Conservation (phyloP, 1,284 basidiomycete genomes). For the Rhodotorula sp. region DNA sequence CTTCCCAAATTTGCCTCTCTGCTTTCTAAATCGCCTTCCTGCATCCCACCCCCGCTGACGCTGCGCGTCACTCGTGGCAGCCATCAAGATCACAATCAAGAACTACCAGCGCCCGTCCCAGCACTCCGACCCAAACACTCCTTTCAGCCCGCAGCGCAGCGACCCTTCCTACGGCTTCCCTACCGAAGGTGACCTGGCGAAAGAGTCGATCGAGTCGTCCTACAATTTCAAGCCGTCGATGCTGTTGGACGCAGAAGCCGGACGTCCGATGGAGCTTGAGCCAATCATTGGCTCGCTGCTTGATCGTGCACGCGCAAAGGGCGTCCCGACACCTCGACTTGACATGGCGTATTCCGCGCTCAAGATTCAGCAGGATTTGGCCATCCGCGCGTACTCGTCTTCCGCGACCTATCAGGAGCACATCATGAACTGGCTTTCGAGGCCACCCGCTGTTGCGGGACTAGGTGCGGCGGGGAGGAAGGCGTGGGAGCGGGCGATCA, state of each 20-base stretch:
- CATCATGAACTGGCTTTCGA: conserved; percentile 26
- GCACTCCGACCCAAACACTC: conserved; percentile 1
- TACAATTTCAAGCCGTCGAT: conserved; percentile 37
- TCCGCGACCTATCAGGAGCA: conserved; percentile 25
- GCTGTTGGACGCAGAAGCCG: conserved; percentile 37
- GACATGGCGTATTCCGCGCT: conserved; percentile 36
- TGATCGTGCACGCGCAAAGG: conserved; percentile 35
- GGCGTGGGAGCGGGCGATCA: conserved; percentile 32
- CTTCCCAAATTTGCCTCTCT: not conserved
- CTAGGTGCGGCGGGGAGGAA: conserved; percentile 19
- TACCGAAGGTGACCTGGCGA: not conserved
- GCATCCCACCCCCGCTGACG: not conserved
- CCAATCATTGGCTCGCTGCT: conserved; percentile 35
- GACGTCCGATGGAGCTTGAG: conserved; percentile 38
- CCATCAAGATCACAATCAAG: conserved; percentile 28
- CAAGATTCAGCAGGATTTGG: conserved; percentile 27
- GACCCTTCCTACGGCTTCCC: conserved; percentile 19
- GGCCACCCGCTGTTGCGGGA: conserved; percentile 17
- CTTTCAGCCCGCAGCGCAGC: not conserved
- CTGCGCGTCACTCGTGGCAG: not conserved
- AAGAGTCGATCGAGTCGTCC: conserved; percentile 9
- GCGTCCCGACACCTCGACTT: conserved; percentile 35
- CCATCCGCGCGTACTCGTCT: conserved; percentile 7
- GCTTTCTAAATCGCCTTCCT: not conserved
- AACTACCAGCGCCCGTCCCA: conserved; percentile 24